phyloP scores from a whole-genome alignment of 805 yeast genomes.

The Pichia thaimueangensis region DNA sequence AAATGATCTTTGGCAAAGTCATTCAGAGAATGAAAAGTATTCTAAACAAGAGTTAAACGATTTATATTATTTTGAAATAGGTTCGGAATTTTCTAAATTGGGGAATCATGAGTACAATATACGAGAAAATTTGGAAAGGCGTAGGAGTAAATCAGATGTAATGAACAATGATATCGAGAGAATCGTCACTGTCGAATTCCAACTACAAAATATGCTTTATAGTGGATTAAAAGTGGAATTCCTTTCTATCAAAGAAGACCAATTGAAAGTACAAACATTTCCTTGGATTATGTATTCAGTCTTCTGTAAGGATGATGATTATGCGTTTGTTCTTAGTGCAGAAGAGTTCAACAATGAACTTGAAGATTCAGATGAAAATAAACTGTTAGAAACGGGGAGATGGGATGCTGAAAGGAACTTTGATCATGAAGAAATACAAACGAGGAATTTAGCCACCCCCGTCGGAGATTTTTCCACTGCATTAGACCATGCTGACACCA shows the following conservation, averaged over 20 bases:
- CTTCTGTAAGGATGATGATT: slow-evolving; percentile 27
- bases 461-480: slow-evolving; percentile 13
- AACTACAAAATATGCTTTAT: slow-evolving; percentile 56
- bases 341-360: slow-evolving; percentile 20
- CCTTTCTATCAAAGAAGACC: slow-evolving; percentile 58
- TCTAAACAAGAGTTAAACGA: slow-evolving; percentile 31
- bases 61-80: slow-evolving; percentile 27
- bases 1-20: slow-evolving; percentile 13
- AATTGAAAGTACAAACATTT: slow-evolving; percentile 51
- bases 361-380: slow-evolving; percentile 1
- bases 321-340: slow-evolving; percentile 23
- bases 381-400: not conserved
- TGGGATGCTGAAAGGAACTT: not conserved
- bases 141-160: slow-evolving; percentile 24
- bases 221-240: slow-evolving; percentile 65
- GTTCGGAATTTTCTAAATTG: slow-evolving; percentile 25
- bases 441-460: too few relatives aligned
- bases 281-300: slow-evolving; percentile 72
- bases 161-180: slow-evolving; percentile 7
- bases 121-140: slow-evolving; percentile 2
- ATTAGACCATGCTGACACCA: slow-evolving; percentile 8
- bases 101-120: not conserved
- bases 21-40: slow-evolving; percentile 19
- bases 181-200: slow-evolving; percentile 34
- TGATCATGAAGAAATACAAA: not conserved